A percentile compares a stretch with the other conserved stretches of the same genome.
Conservation (phyloP, 371 early-diverging fungal genomes). For the Syncephalis plumigaleata region DNA sequence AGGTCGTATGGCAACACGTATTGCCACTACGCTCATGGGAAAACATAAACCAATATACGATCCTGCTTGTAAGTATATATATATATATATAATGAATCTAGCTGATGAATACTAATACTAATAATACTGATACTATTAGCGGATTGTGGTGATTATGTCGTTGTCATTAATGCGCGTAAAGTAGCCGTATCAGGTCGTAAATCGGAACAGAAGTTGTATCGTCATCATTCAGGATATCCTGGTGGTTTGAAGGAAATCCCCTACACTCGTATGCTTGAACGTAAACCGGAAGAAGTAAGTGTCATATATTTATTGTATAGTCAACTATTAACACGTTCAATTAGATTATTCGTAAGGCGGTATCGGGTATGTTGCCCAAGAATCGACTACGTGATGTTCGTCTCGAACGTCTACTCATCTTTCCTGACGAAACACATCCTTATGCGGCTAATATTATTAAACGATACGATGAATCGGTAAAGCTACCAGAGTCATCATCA, state of each 20-base stretch:
- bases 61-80: conserved; percentile 50
- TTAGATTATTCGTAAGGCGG: conserved; percentile 74
- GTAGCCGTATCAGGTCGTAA: conserved; percentile 76
- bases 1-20: conserved; percentile 72
- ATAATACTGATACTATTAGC: conserved; percentile 22
- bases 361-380: conserved; percentile 94
- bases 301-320: not conserved
- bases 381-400: conserved; percentile 72
- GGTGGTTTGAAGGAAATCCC: conserved; percentile 80
- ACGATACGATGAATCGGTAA: conserved; percentile 33
- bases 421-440: conserved; percentile 82
- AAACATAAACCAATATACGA: conserved; percentile 94
- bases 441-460: conserved; percentile 77
- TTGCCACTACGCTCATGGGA: conserved; percentile 89
- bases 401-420: conserved; percentile 64
- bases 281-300: conserved; percentile 62
- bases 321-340: not conserved
- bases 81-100: too few species aligned
- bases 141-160: conserved; percentile 95
- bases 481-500: too few species aligned
- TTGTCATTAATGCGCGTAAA: conserved; percentile 85
- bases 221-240: conserved; percentile 77
- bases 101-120: conserved; percentile 1
- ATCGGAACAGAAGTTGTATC: conserved; percentile 72
- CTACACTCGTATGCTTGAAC: conserved; percentile 52